Evolutionary conservation across 805 yeast genomes (phyloP).

Genomic region (Tetrapisispora pingtungensis): DNA sequence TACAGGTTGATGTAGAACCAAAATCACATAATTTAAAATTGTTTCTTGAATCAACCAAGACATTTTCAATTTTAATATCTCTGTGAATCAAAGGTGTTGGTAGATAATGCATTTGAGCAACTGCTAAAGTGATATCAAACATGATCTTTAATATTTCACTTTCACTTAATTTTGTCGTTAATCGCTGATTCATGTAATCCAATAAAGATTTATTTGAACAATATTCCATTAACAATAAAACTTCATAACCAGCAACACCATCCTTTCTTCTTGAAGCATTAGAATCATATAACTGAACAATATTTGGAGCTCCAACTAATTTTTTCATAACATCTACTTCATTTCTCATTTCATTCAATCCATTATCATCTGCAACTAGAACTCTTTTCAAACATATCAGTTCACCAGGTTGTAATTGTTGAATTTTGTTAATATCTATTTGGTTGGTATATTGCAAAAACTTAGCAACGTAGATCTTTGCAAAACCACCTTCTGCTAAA

Average conservation of each 20-base stretch:
- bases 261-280: conserved; percentile 49
- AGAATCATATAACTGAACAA: conserved; percentile 65
- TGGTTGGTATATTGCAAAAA: conserved; percentile 30
- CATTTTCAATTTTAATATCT: conserved; percentile 92
- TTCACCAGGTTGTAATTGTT: conserved; percentile 34
- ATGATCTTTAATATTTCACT: conserved; percentile 72
- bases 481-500: conserved; percentile 69
- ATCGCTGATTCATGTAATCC: conserved; percentile 82
- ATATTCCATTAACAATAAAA: conserved; percentile 82
- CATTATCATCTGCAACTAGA: conserved; percentile 59
- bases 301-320: conserved; percentile 43
- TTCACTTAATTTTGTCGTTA: conserved; percentile 68
- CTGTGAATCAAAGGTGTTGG: conserved; percentile 70
- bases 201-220: conserved; percentile 81
- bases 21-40: conserved; percentile 84
- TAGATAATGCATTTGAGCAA: conserved; percentile 74
- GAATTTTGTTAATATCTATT: conserved; percentile 7
- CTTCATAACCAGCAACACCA: conserved; percentile 56
- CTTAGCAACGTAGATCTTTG: conserved; percentile 62
- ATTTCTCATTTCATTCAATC: conserved; percentile 52
- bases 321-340: conserved; percentile 75
- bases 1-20: conserved; percentile 61
- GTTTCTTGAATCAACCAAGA: conserved; percentile 59
- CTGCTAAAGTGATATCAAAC: conserved; percentile 70
- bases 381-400: conserved; percentile 66